Evolutionary conservation across 345 rosid species (phyloP), one percentile per base, ranked within the genome.

Genomic region (Kandelia obovata): DNA sequence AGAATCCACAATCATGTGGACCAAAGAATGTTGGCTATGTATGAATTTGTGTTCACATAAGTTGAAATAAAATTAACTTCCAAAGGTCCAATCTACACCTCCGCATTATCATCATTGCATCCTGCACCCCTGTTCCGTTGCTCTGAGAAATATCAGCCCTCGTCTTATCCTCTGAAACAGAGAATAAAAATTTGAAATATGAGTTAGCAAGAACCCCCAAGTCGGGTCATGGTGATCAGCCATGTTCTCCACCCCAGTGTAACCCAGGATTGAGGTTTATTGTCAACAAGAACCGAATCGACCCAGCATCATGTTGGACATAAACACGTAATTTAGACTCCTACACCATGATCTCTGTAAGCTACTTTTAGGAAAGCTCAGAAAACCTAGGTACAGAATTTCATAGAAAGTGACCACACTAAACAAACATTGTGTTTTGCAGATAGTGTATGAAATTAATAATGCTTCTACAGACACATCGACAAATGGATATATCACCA

Each of bases 91-190:
- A 9, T 56, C 5, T 53, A 28, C 61, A 49, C 32, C 34, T 59
- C 65, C 60, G 69, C 26, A 25, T 39, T 37, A 26, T 25, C 10
- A 58, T 78, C 65, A 90, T 67, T 84, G 96, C 78, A 88, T 58
- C 59, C 85, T 78, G 83, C 92, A 85, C 53, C 92, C 90, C 66
- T 84, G 86, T 70, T 88, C 89, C 74, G 86, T 90, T 20, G 88
- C 77, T 69, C 83, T 84, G 1, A 91, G 87, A 81, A 68, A 84
- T 62, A 85, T 75, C 78, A 94, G 78, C 52, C 90, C 96, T 0
- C 97, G 81, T 64, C 74, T 85, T 78, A 94, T 85, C 73, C 98
- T 91, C 98, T 94, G 89, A 76, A 73, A 70, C 58, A 63, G 5
- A 57, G 7, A 66, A 58, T 7, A 61, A 28, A 49, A 20, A 32